Conservation (phyloP, 805 yeast species). For the Cyberlindnera americana region DNA sequence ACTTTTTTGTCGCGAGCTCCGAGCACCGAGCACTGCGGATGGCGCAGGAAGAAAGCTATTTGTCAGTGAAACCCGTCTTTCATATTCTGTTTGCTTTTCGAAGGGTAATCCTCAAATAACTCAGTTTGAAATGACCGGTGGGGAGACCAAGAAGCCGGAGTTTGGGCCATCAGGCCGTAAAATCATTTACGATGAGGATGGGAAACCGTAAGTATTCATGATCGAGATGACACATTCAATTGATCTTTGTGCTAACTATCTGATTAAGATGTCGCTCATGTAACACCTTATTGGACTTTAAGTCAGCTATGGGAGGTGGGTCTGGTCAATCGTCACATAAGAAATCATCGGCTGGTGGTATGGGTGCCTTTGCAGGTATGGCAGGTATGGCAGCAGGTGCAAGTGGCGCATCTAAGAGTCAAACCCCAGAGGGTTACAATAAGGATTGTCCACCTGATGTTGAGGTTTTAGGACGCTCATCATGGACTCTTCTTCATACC, state of each 20-base stretch:
- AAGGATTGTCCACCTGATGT: slow-evolving; percentile 85
- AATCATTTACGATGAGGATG: slow-evolving; percentile 79
- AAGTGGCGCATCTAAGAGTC: slow-evolving; percentile 13
- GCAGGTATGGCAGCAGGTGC: slow-evolving; percentile 11
- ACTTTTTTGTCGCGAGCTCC: neutral
- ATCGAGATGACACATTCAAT: neutral
- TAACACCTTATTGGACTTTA: slow-evolving; percentile 77
- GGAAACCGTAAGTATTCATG: slow-evolving; percentile 73
- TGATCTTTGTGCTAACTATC: slow-evolving; percentile 1
- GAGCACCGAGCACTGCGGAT: neutral
- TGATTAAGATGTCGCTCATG: slow-evolving; percentile 69
- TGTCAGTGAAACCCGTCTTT: no score
- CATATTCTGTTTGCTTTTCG: no score
- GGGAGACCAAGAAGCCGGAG: slow-evolving; percentile 33
- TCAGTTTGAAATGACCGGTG: slow-evolving; percentile 1
- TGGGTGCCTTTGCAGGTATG: slow-evolving; percentile 7
- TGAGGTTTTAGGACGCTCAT: slow-evolving; percentile 69
- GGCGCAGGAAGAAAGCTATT: no score
- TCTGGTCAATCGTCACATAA: neutral
- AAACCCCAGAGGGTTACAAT: slow-evolving; percentile 29
- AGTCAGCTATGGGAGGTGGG: slow-evolving; percentile 43
- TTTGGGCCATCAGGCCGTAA: slow-evolving; percentile 61
- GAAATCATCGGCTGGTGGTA: slow-evolving; percentile 7
- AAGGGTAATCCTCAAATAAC: no score
- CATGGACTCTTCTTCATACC: slow-evolving; percentile 91